Percentiles rank a stretch among this genome's conserved stretches.
Conservation (phyloP, 768 basidiomycete genomes). For the Rhodocollybia butyracea region DNA sequence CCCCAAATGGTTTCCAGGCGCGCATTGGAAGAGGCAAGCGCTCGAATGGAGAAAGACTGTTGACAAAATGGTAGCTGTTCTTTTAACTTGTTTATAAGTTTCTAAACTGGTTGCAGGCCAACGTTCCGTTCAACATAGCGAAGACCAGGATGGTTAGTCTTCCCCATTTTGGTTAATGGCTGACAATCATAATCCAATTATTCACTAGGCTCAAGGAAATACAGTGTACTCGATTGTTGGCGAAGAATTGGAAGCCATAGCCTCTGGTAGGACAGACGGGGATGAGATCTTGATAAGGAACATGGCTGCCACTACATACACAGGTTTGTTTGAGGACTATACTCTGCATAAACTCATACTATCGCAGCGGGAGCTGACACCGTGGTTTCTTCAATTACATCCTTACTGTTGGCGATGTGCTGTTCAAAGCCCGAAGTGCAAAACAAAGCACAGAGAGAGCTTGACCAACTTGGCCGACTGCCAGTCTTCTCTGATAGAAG, state of each 20-base stretch:
- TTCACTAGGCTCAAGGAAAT: conserved; percentile 22
- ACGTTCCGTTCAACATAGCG: conserved; percentile 36
- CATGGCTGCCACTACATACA: conserved; percentile 39
- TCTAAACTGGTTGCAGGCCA: neutral
- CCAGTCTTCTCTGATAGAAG: conserved; percentile 35
- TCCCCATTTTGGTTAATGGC: neutral
- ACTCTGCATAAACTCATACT: neutral
- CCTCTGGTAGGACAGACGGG: conserved; percentile 17
- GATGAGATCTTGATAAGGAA: conserved; percentile 38
- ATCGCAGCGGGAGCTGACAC: conserved; percentile 29
- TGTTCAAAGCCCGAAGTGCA: conserved; percentile 38
- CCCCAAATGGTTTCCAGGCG: conserved; percentile 40
- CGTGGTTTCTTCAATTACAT: conserved; percentile 32
- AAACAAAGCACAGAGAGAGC: conserved; percentile 30
- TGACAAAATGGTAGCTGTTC: conserved; percentile 27
- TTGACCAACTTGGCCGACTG: conserved; percentile 34
- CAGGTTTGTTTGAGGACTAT: conserved; percentile 24
- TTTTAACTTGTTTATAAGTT: neutral
- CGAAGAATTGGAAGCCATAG: conserved; percentile 31
- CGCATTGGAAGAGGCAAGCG: conserved; percentile 37
- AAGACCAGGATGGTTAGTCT: conserved; percentile 31
- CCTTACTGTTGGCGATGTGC: conserved; percentile 39
- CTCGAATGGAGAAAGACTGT: conserved; percentile 28
- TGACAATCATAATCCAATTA: neutral
- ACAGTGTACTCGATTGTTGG: conserved; percentile 31